phyloP scores from a whole-genome alignment of 352 stramenopile genomes.

The Pythium guiyangense region DNA sequence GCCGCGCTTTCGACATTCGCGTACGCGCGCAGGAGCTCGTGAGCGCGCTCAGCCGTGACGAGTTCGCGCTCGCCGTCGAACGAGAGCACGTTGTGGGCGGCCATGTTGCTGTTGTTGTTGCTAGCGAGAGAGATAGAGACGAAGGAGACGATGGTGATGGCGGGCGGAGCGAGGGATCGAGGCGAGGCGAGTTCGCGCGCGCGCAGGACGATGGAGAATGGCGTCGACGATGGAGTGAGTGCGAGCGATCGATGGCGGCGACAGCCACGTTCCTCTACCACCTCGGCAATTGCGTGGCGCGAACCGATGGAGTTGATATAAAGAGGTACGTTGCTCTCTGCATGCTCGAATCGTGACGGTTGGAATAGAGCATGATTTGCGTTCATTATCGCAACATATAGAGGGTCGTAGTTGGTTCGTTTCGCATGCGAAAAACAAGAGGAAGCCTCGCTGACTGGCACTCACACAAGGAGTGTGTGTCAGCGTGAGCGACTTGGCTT shows the following conservation, averaged over 20 bases:
- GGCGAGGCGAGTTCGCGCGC: neutral
- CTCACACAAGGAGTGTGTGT: too few species aligned
- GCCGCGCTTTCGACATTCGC: constrained; percentile 21
- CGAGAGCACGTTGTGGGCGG: constrained; percentile 17
- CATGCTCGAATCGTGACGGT: too few species aligned
- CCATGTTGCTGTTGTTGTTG: neutral
- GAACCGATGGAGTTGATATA: too few species aligned
- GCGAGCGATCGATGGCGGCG: neutral
- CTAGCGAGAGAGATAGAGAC: neutral
- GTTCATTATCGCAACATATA: too few species aligned
- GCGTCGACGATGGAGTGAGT: neutral
- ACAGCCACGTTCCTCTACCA: too few species aligned
- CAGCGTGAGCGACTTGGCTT: too few species aligned
- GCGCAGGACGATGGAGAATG: neutral
- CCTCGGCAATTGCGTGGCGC: too few species aligned
- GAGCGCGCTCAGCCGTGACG: constrained; percentile 61
- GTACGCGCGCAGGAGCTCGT: constrained; percentile 60
- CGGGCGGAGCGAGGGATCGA: neutral
- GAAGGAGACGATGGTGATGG: neutral
- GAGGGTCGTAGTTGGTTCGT: too few species aligned
- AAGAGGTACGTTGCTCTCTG: too few species aligned
- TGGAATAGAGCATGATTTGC: too few species aligned
- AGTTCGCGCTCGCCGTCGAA: constrained; percentile 80
- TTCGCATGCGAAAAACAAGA: too few species aligned
- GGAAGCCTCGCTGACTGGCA: too few species aligned